Percentiles rank a stretch among this genome's conserved stretches.
These are phyloP conservation scores for Sporobolomyces phaffii DNA, from an alignment of 768 basidiomycete species.

Conservation along the genomic window DNA sequence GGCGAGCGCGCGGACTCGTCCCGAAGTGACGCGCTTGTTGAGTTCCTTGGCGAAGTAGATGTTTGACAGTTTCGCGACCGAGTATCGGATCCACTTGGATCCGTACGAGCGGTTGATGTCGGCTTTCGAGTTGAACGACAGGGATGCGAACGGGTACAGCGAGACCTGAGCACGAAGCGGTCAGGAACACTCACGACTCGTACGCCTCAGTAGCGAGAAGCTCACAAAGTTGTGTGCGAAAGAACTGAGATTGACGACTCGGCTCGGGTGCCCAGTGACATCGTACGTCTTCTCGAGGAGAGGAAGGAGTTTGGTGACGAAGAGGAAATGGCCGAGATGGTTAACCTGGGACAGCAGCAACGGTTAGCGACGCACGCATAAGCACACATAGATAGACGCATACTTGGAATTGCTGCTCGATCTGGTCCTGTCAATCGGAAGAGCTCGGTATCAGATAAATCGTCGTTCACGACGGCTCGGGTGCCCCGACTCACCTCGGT, in stretches of 20 bases:
- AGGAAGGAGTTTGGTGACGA: conserved; percentile 13
- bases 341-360: too few species aligned
- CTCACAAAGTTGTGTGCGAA: conserved; percentile 32
- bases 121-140: conserved; percentile 9
- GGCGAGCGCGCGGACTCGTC: conserved; percentile 3
- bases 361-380: too few species aligned
- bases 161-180: too few species aligned
- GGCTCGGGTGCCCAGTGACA: conserved; percentile 18
- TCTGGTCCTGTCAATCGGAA: conserved; percentile 9
- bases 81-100: conserved; percentile 25
- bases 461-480: too few species aligned
- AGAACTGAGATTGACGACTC: conserved; percentile 26
- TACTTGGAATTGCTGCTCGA: conserved; percentile 29
- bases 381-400: not conserved
- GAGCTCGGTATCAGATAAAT: too few species aligned
- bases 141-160: conserved; percentile 23
- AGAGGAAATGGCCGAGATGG: conserved; percentile 26
- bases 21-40: conserved; percentile 5
- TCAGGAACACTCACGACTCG: too few species aligned
- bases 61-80: conserved; percentile 11
- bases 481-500: too few species aligned
- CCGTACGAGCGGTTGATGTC: conserved; percentile 20
- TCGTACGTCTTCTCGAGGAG: conserved; percentile 18
- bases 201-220: not conserved
- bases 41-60: conserved; percentile 30